Percentiles rank a stretch among this genome's conserved stretches.
These are phyloP conservation scores for Aureobasidium sp. DNA, from an alignment of 2,329 filamentous ascomycete species.

Conservation along the genomic window DNA sequence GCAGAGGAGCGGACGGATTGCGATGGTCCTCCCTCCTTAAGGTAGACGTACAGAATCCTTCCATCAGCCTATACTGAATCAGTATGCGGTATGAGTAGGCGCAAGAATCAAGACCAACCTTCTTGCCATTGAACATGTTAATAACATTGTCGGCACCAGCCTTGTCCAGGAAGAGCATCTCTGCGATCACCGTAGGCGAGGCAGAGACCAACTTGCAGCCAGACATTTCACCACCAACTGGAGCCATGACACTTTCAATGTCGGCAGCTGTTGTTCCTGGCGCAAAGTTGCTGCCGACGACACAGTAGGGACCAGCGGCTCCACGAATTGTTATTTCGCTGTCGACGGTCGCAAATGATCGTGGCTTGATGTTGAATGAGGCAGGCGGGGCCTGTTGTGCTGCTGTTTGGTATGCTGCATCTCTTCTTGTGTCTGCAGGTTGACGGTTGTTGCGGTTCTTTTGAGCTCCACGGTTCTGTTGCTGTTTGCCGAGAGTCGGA, in stretches of 20 bases:
- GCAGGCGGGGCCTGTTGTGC: constrained; percentile 5
- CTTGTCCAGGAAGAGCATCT: constrained; percentile 66
- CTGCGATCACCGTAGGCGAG: constrained; percentile 65
- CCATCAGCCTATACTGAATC: constrained; percentile 57
- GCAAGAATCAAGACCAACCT: constrained; percentile 43
- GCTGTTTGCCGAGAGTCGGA: constrained; percentile 10
- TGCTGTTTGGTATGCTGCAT: constrained; percentile 2
- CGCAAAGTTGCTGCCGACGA: constrained; percentile 77
- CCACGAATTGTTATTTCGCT: constrained; percentile 64
- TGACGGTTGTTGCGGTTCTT: constrained; percentile 10
- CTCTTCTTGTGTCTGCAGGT: neutral
- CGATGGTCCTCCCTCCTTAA: constrained; percentile 49
- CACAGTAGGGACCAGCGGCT: constrained; percentile 56
- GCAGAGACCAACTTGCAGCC: constrained; percentile 63
- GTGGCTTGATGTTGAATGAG: constrained; percentile 18
- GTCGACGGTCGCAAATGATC: neutral
- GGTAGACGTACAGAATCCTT: constrained; percentile 64
- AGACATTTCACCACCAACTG: constrained; percentile 58
- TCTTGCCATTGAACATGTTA: constrained; percentile 70
- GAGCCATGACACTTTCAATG: constrained; percentile 74
- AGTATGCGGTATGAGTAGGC: neutral
- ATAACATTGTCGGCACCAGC: constrained; percentile 70
- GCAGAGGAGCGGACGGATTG: constrained; percentile 21
- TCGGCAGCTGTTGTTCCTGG: constrained; percentile 74
- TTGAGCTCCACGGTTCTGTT: neutral